Percentiles rank a stretch among this genome's conserved stretches.
Conservation (phyloP, 1,284 basidiomycete species). For the Lentinula novae-zelandiae region DNA sequence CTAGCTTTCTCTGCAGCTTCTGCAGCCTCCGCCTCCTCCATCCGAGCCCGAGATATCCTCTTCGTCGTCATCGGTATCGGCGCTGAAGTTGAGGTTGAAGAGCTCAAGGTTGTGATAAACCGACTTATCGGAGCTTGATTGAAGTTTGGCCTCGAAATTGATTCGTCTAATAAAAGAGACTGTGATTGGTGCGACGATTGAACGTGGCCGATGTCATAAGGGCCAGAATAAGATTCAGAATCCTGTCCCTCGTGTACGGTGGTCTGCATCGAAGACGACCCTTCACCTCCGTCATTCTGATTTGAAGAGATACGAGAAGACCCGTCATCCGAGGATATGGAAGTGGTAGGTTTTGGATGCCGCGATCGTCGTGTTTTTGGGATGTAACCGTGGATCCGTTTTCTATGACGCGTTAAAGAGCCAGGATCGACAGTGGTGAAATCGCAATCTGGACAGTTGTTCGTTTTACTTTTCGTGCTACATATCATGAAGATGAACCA, state of each 20-base stretch:
- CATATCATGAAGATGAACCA: not conserved
- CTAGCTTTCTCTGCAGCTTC: not conserved
- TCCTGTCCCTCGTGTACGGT: too few relatives aligned
- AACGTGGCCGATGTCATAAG: too few relatives aligned
- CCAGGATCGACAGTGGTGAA: constrained; percentile 15
- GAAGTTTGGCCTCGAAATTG: not conserved
- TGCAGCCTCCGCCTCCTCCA: not conserved
- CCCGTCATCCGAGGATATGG: too few relatives aligned
- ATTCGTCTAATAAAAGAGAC: not conserved
- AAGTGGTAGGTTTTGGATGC: constrained; percentile 2
- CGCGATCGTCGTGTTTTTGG: constrained; percentile 10
- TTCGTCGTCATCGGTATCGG: not conserved
- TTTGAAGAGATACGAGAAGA: too few relatives aligned
- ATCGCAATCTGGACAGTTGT: constrained; percentile 13
- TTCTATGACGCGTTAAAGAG: constrained; percentile 13
- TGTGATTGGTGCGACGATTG: not conserved
- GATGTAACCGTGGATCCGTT: constrained; percentile 14
- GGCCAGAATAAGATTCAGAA: too few relatives aligned
- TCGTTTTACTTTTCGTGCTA: constrained; percentile 14
- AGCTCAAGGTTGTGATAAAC: not conserved
- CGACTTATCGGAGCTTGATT: not conserved
- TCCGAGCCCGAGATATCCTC: not conserved
- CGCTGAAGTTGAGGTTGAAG: not conserved
- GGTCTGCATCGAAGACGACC: not conserved
- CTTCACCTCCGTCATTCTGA: not conserved